Base-by-base conservation (phyloP, 169 alveolate species). In the Plasmodium knowlesi region DNA sequence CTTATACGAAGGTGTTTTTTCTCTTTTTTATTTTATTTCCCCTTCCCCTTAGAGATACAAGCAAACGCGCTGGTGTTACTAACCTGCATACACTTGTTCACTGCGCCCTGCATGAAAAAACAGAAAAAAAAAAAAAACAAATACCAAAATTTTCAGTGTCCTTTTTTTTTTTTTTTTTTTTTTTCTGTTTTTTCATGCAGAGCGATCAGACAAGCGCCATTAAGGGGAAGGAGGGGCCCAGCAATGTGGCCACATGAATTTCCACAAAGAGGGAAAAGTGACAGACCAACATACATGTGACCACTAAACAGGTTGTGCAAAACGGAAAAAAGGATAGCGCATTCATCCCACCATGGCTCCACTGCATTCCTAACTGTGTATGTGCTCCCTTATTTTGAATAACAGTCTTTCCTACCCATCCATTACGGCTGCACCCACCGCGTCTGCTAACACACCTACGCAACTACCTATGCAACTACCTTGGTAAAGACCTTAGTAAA, bases 61-160 rank as follows among this genome's bases (percentile, higher is more conserved):
- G 4, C 34, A 61, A 9, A 61, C 76, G 10, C 30, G 14, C 37
- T 25, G 76, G 76, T 61, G 76, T 25, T 12, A 61, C 34, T 61
- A 9, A 61, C 8, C 34, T 61, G 37, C 37, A 25, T 61, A 19
- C 76, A 61, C 34, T 61, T 61, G 76, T 9, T 61, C 76, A 61
- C 28, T 25, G 76, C 2, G 76, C 28, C n/a, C n/a, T 14, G 16
- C 34, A 61, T 19, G 19, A 61, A 61, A 61, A 61, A 61, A 61
- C n/a, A n/a, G n/a, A 61, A 61, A 61, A 61, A 61, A 61, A 61
- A 61, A 61, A 61, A 61, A 61, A 61, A 61, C n/a, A 61, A 61
- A 61, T 16, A 5, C 9, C 19, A 10, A 46, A 46, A 12, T 46
- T 46, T 46, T 46, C n/a, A 12, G 57, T 46, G 57, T 46, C 57